Evolutionary conservation across 2,329 filamentous ascomycete genomes (phyloP).

Genomic region (Fonsecaea multimorphosa): DNA sequence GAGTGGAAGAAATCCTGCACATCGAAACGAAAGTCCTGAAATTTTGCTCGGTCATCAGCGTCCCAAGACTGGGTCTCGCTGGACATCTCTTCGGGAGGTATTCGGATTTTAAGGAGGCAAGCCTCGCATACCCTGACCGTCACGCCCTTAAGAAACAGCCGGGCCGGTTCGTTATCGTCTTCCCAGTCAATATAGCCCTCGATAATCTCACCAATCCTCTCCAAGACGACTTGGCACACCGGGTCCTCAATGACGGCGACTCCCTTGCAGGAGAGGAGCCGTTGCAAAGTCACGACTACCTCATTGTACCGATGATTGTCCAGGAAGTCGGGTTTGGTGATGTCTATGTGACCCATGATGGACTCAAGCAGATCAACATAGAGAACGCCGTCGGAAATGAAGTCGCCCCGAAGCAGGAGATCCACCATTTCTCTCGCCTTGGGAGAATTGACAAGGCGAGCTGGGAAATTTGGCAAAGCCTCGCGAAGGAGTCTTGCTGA

Average conservation of each 20-base stretch:
- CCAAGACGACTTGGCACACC: conserved; percentile 44
- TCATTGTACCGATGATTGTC: conserved; percentile 22
- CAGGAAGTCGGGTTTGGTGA: conserved; percentile 33
- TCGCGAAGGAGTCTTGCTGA: conserved; percentile 29
- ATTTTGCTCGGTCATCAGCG: conserved; percentile 51
- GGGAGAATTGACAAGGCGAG: conserved; percentile 21
- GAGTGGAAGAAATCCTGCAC: conserved; percentile 54
- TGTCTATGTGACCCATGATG: conserved; percentile 34
- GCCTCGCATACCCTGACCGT: conserved; percentile 35
- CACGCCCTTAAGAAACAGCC: conserved; percentile 23
- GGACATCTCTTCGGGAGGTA: conserved; percentile 42
- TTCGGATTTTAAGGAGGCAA: conserved; percentile 33
- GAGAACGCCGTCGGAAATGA: conserved; percentile 27
- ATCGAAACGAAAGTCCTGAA: conserved; percentile 52
- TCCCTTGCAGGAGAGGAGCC: conserved; percentile 34
- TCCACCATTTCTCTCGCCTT: conserved; percentile 25
- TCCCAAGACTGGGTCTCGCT: conserved; percentile 44
- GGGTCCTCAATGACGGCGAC: conserved; percentile 37
- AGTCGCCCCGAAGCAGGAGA: conserved; percentile 32
- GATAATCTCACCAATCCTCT: conserved; percentile 49
- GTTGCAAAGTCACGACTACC: conserved; percentile 45
- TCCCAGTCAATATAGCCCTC: conserved; percentile 51
- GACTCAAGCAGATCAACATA: conserved; percentile 39
- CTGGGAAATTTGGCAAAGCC: conserved; percentile 29
- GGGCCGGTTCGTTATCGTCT: conserved; percentile 43